Conservation (phyloP, 352 stramenopile species). For the Globisporangium nunn region DNA sequence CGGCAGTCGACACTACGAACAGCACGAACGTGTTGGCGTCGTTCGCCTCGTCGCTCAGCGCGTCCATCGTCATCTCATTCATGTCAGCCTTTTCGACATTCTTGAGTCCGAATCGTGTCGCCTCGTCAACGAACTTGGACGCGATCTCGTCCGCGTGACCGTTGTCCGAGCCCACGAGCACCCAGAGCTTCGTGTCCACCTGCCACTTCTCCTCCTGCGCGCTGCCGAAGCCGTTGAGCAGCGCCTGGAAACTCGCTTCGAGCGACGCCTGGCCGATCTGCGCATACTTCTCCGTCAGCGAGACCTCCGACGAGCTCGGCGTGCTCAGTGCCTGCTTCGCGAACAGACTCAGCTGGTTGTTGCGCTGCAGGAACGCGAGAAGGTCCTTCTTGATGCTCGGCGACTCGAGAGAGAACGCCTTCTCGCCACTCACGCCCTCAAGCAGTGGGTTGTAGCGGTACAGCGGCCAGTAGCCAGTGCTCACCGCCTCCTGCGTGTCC, state of each 20-base stretch:
- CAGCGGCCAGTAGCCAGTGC: slow-evolving; percentile 87
- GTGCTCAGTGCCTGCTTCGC: slow-evolving; percentile 63
- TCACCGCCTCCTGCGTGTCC: slow-evolving; percentile 84
- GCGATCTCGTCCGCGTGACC: slow-evolving; percentile 67
- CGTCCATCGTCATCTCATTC: slow-evolving; percentile 72
- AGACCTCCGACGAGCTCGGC: slow-evolving; percentile 17
- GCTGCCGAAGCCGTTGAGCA: slow-evolving; percentile 60
- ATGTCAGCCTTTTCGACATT: slow-evolving; percentile 81
- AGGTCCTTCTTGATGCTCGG: slow-evolving; percentile 90
- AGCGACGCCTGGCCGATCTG: slow-evolving; percentile 77
- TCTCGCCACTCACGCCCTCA: slow-evolving; percentile 74
- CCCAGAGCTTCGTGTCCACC: slow-evolving; percentile 64
- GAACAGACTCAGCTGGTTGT: slow-evolving; percentile 88
- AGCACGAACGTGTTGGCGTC: slow-evolving; percentile 66
- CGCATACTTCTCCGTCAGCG: slow-evolving; percentile 63
- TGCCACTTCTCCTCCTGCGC: slow-evolving; percentile 45
- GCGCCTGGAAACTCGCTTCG: slow-evolving; percentile 74
- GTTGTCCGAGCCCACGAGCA: slow-evolving; percentile 76
- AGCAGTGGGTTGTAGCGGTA: slow-evolving; percentile 89
- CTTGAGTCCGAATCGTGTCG: slow-evolving; percentile 57
- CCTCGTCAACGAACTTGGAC: slow-evolving; percentile 64
- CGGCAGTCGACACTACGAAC: slow-evolving; percentile 74
- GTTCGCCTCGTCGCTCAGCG: slow-evolving; percentile 59
- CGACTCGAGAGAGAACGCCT: slow-evolving; percentile 86
- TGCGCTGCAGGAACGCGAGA: slow-evolving; percentile 82